Evolutionary conservation across 2,329 filamentous ascomycete species (phyloP).

Genomic region (Leptosphaerulina australis): DNA sequence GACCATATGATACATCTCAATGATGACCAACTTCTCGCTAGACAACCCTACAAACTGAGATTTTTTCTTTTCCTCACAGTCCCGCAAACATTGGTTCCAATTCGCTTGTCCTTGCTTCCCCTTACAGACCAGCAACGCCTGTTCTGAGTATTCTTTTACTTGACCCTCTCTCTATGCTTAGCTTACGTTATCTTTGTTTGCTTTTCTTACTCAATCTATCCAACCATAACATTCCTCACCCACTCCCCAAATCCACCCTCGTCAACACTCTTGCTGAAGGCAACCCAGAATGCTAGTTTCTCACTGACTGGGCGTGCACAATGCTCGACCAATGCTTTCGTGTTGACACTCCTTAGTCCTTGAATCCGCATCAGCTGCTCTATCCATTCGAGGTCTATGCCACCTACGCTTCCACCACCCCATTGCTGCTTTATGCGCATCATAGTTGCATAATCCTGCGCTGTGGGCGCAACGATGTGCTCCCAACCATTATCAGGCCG

Average conservation of each 20-base stretch:
- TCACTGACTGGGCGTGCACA: conserved; percentile 60
- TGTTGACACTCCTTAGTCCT: conserved; percentile 57
- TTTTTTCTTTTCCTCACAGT: no score
- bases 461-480: conserved; percentile 43
- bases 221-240: conserved; percentile 50
- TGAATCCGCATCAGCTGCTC: conserved; percentile 60
- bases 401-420: conserved; percentile 26
- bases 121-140: no score
- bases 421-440: conserved; percentile 35
- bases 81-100: no score
- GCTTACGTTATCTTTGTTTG: no score
- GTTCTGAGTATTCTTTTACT: no score
- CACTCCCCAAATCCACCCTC: conserved; percentile 62
- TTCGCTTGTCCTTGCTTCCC: no score
- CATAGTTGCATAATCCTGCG: conserved; percentile 34
- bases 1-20: no score
- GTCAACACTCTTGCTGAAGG: conserved; percentile 64
- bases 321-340: conserved; percentile 61
- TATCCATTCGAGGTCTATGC: conserved; percentile 61
- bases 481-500: conserved; percentile 58
- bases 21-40: no score
- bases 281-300: conserved; percentile 63
- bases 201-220: background rate
- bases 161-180: no score
- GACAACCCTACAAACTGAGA: no score